Conservation (phyloP, 2,329 filamentous ascomycete genomes). For the Trichoderma hamatum region DNA sequence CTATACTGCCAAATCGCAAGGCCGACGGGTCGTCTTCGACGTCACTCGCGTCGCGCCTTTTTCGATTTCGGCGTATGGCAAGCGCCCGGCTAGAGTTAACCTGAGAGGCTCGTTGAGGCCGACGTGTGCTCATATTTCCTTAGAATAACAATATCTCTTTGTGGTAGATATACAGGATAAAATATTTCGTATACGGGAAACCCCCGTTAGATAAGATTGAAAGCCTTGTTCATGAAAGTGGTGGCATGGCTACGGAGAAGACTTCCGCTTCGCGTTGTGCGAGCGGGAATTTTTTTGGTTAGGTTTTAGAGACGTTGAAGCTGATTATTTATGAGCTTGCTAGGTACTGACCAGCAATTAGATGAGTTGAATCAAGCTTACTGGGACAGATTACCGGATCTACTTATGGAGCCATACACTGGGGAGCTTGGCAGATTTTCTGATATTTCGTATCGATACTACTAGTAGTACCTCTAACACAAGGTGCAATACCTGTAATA, state of each 20-base stretch:
- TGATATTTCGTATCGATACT: not conserved
- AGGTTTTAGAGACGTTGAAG: not conserved
- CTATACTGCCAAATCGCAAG: not conserved
- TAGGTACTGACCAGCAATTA: not conserved
- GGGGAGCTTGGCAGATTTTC: not conserved
- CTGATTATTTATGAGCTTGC: not conserved
- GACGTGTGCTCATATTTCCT: not conserved
- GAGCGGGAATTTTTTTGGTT: not conserved
- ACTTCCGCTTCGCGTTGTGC: no score
- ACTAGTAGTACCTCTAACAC: no score
- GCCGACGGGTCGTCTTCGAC: not conserved
- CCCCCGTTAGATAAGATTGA: no score
- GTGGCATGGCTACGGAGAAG: no score
- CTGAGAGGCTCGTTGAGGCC: no score
- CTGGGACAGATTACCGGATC: not conserved
- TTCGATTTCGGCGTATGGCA: not conserved
- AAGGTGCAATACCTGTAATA: not conserved
- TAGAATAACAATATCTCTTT: not conserved
- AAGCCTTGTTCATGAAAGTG: no score
- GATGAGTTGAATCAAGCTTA: not conserved
- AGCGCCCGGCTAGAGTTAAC: no score
- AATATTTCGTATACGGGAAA: not conserved
- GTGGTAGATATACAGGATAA: not conserved
- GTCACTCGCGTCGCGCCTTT: not conserved
- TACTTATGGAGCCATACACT: not conserved